A percentile compares a stretch with the other conserved stretches of the same genome.
These are phyloP conservation scores for Fusarium chuoi DNA, from an alignment of 2,329 filamentous ascomycete species.

Conservation along the genomic window DNA sequence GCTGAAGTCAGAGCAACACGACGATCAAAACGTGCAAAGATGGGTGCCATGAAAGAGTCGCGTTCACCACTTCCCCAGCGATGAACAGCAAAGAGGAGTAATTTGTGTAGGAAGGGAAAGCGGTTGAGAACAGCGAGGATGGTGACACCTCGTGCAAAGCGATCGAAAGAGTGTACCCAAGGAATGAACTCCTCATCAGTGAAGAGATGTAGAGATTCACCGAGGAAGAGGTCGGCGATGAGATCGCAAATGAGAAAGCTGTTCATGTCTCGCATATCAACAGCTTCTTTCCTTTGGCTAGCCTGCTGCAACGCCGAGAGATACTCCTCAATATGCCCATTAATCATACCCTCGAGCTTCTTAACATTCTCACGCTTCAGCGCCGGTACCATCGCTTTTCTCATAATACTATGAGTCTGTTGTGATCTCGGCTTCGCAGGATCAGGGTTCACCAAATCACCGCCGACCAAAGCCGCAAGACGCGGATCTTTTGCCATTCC, in stretches of 20 bases:
- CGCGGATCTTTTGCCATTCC: conserved; percentile 1
- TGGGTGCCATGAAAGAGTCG: background rate
- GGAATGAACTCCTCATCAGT: background rate
- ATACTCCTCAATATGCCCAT: background rate
- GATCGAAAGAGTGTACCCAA: background rate
- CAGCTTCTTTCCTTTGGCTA: background rate
- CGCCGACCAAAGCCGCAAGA: background rate
- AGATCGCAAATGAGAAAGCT: background rate
- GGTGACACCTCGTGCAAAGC: background rate
- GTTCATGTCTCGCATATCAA: conserved; percentile 1
- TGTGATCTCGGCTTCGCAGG: background rate
- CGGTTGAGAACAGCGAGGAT: background rate
- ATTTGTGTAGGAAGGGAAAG: background rate
- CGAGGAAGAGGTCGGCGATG: background rate
- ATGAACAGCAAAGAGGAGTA: background rate
- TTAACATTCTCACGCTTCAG: background rate
- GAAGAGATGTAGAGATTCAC: background rate
- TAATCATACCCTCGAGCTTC: background rate
- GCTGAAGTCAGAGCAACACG: background rate
- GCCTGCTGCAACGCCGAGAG: background rate
- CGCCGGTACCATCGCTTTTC: background rate
- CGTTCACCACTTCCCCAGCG: background rate
- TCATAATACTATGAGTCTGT: background rate
- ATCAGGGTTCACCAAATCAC: background rate
- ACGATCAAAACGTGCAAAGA: background rate